These are phyloP conservation scores for Eucalyptus curtisii DNA, from an alignment of 345 rosid genomes.

Conservation along the genomic window DNA sequence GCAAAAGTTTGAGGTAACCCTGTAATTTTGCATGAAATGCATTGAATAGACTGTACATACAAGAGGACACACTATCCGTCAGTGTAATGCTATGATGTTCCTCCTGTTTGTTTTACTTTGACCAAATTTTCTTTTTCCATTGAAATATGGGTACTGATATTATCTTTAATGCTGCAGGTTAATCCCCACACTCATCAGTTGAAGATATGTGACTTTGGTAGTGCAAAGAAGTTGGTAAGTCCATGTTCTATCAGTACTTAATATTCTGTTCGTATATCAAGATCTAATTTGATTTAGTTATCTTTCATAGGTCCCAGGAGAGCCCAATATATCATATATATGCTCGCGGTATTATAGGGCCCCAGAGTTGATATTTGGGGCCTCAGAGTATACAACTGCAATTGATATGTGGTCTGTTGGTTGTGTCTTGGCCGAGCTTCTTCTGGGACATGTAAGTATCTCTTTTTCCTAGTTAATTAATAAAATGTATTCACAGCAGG, in stretches of 20 bases:
- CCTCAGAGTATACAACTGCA: conserved; percentile 88
- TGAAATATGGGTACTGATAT: background rate
- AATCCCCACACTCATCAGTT: conserved; percentile 81
- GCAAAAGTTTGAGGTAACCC: background rate
- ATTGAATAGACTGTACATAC: background rate
- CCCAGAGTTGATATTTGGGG: conserved; percentile 98
- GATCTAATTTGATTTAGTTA: background rate
- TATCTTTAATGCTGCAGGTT: conserved; percentile 40
- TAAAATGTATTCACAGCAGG: background rate
- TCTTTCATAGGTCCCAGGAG: conserved; percentile 76
- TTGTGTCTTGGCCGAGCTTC: conserved; percentile 93
- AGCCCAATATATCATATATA: conserved; percentile 93
- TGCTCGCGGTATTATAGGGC: conserved; percentile 98
- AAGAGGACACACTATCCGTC: background rate
- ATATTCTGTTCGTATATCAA: background rate
- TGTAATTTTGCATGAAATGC: background rate
- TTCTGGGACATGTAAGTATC: conserved; percentile 69
- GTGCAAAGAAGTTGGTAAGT: conserved; percentile 98
- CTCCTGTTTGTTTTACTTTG: background rate
- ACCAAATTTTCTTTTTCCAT: background rate
- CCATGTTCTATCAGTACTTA: background rate
- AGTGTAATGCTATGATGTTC: background rate
- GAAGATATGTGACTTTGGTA: conserved; percentile 96
- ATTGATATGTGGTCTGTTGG: conserved; percentile 99
- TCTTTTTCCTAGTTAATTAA: background rate